These are phyloP conservation scores for Verticillium dahliae DNA, from an alignment of 2,329 filamentous ascomycete species.

Conservation along the genomic window DNA sequence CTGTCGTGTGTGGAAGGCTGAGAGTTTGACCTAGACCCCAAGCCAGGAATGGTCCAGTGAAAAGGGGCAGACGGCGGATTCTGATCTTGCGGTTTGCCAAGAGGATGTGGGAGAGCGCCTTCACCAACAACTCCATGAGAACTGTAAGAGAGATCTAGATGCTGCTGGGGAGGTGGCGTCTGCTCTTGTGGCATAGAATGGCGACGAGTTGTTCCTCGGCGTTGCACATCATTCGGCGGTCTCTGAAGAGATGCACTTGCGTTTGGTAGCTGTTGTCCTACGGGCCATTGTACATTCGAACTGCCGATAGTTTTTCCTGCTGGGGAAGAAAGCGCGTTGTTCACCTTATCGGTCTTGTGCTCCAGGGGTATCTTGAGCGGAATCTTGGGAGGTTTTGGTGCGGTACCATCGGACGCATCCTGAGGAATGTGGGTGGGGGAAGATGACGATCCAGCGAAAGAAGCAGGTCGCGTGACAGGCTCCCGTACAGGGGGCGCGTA, in stretches of 20 bases:
- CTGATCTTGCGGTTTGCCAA: neutral
- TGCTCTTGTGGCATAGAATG: constrained; percentile 4
- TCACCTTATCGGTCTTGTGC: neutral
- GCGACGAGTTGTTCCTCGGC: neutral
- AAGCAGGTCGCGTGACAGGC: constrained; percentile 1
- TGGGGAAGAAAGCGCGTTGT: neutral
- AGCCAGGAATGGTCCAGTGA: neutral
- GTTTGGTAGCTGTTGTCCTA: neutral
- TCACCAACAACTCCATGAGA: neutral
- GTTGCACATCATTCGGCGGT: neutral
- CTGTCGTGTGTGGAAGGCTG: neutral
- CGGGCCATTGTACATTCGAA: neutral
- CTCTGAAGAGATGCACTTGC: neutral
- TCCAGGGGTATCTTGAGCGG: neutral
- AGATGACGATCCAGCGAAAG: constrained; percentile 2
- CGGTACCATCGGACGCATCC: neutral
- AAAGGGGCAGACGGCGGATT: neutral
- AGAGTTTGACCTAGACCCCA: neutral
- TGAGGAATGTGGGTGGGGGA: neutral
- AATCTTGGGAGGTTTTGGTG: constrained; percentile 6
- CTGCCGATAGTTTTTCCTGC: neutral
- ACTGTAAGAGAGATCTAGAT: neutral
- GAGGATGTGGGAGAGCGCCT: neutral
- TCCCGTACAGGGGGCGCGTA: neutral
- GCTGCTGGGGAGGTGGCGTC: neutral